Evolutionary conservation across 2,329 filamentous ascomycete genomes (phyloP).

Genomic region (Rasamsonia emersonii): DNA sequence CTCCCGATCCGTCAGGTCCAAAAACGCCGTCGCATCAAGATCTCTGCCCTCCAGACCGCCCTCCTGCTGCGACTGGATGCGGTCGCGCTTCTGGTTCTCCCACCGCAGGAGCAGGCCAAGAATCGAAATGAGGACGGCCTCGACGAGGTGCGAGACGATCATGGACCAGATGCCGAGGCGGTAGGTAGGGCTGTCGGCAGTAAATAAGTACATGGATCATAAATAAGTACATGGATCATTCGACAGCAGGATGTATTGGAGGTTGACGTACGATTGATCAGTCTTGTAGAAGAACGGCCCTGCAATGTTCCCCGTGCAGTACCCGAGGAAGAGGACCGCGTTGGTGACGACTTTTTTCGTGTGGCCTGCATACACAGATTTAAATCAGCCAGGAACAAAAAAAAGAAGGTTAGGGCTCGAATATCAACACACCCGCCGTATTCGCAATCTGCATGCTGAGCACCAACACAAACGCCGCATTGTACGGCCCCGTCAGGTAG

Average conservation of each 20-base stretch:
- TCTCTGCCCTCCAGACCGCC: conserved; percentile 40
- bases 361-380: conserved; percentile 41
- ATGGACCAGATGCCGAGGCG: conserved; percentile 48
- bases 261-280: conserved; percentile 39
- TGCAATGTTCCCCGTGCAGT: conserved; percentile 53
- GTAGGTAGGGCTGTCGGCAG: conserved; percentile 38
- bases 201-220: conserved; percentile 1
- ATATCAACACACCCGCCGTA: conserved; percentile 34
- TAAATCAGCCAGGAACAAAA: too few species aligned
- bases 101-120: conserved; percentile 41
- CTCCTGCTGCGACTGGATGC: conserved; percentile 38
- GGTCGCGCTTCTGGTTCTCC: conserved; percentile 44
- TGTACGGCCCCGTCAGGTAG: conserved; percentile 47
- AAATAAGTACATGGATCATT: not conserved
- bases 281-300: conserved; percentile 56
- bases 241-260: not conserved
- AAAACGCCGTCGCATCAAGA: conserved; percentile 43
- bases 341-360: conserved; percentile 59
- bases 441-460: conserved; percentile 37
- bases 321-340: conserved; percentile 51
- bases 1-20: conserved; percentile 47
- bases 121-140: conserved; percentile 38
- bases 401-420: too few species aligned
- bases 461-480: conserved; percentile 46
- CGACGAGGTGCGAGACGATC: conserved; percentile 46